Evolutionary conservation across 2,329 filamentous ascomycete genomes (phyloP), one percentile per base, ranked within the genome.

Genomic region (Penicillium polonicum): DNA sequence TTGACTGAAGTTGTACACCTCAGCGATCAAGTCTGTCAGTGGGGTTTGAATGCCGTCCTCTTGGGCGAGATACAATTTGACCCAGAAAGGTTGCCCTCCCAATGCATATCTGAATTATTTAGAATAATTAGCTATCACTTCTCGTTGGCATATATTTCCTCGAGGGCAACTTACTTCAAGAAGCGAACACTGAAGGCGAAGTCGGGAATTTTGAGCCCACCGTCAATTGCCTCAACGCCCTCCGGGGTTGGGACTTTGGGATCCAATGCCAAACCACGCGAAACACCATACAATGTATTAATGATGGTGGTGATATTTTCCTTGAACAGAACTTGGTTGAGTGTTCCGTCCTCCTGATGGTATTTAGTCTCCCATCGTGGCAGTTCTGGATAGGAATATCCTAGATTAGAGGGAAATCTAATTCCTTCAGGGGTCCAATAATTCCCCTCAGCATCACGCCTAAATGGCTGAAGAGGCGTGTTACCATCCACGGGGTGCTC

Each of bases 1-100:
- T 41, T 60, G 58, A 13, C 58, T 58, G 27, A 60, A 60, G 21
- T 60, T 60, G n/a, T 57, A 60, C 4, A 60, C 55, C 31, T 60
- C 58, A 5, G 58, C 41, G 25, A 58, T 54, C 10, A 60, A 43
- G 39, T 57, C 54, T n/a, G 29, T 49, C 19, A 52, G 21, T 27
- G 53, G 48, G n/a, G 31, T 54, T 23, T 60, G 53, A 12, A 49
- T 13, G 7, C 48, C 49, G 6, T 58, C 54, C n/a, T 60, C 54
- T 13, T 60, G 58, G 27, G 54, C 48, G 39, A 60, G 38, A 38
- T 60, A 60, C 19, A 58, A 21, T 17, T 53, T 52, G 23, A 58
- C 44, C 58, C 58, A 60, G 39, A 60, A 60, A 23, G 58, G 58
- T 17, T 35, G 42, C 7, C 58, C 58, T 27, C 58, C 54, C 13